Percentiles rank a stretch among this genome's conserved stretches.
These are phyloP conservation scores for Penicillium coffeae DNA, from an alignment of 495 filamentous ascomycete species.

Conservation along the genomic window DNA sequence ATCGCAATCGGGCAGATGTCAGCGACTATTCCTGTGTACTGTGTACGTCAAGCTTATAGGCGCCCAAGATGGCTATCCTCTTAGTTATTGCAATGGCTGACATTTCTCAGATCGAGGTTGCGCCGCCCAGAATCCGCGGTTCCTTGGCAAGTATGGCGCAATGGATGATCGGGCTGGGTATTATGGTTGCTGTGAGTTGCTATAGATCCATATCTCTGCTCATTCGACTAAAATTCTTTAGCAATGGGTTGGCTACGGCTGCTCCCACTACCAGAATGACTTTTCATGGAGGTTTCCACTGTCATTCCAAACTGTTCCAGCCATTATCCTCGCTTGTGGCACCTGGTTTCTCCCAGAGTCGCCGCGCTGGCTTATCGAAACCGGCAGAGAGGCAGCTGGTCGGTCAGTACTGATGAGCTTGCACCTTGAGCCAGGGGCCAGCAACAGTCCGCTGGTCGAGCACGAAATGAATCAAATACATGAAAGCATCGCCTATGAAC, in stretches of 20 bases:
- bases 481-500: constrained; percentile 39
- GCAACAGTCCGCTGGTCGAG: constrained; percentile 41
- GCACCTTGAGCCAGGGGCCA: constrained; percentile 35
- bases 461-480: constrained; percentile 46
- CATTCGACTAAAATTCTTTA: not conserved
- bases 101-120: constrained; percentile 35
- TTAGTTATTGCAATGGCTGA: constrained; percentile 1
- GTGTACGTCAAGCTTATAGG: constrained; percentile 18
- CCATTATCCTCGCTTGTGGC: constrained; percentile 44
- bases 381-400: constrained; percentile 43
- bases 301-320: constrained; percentile 49
- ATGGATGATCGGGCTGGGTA: constrained; percentile 47
- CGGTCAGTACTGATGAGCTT: constrained; percentile 38
- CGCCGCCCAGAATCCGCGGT: constrained; percentile 21
- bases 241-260: constrained; percentile 53
- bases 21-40: constrained; percentile 48
- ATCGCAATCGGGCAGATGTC: constrained; percentile 50
- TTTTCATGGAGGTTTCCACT: constrained; percentile 57
- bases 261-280: constrained; percentile 40
- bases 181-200: constrained; percentile 44
- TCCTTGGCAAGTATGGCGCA: constrained; percentile 29
- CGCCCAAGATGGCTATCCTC: not conserved
- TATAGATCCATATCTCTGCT: no score
- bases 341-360: constrained; percentile 53
- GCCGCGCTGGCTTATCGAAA: constrained; percentile 54